Base-by-base conservation (phyloP, 257 asterid species). In the Fraxinus excelsior region DNA sequence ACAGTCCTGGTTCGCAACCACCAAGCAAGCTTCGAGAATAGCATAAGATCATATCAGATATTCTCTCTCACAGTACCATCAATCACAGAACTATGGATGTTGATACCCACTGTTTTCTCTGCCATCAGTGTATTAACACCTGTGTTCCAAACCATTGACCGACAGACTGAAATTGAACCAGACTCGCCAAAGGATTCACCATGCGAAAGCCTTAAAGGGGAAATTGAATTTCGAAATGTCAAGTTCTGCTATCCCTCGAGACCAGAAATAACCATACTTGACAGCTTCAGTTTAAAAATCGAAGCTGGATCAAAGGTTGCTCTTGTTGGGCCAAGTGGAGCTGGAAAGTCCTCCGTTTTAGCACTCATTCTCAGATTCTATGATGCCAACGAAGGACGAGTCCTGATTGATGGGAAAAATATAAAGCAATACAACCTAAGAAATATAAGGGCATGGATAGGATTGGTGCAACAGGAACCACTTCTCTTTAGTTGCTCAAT, bases 11-110 rank as follows among this genome's bases (percentile, higher is more conserved):
- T 91, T 1, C 81, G 87, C 49, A 87, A 90, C 83, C 42, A 85
- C 18, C 97, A 87, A 81, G 85, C 96, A 29, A 83, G 66, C 86
- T 93, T 93, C 38, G 86, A 86, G 85, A 77, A 91, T 72, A 96
- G 89, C 23, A 87, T 91, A 80, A 86, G 96, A 76, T 87, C 96
- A 26, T 89, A 91, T 81, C 96, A 89, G 85, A 89, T 91, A 79
- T 93, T 89, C 88, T 90, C 97, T 31, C 89, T 90, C 81, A 91
- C 94, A 31, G 96, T 90, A 38, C 96, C 96, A 69, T 91, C 97
- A 78, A 89, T 93, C 81, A 90, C 97, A 31, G 96, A 93, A 79
- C 80, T 88, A 60, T 90, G 92, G 98, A 90, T 92, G n/a, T 79
- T 93, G 77, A 85, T 91, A 78, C 96, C 98, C 40, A 88, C 91